Base-by-base conservation (phyloP, 345 rosid species). In the Populus euphratica region DNA sequence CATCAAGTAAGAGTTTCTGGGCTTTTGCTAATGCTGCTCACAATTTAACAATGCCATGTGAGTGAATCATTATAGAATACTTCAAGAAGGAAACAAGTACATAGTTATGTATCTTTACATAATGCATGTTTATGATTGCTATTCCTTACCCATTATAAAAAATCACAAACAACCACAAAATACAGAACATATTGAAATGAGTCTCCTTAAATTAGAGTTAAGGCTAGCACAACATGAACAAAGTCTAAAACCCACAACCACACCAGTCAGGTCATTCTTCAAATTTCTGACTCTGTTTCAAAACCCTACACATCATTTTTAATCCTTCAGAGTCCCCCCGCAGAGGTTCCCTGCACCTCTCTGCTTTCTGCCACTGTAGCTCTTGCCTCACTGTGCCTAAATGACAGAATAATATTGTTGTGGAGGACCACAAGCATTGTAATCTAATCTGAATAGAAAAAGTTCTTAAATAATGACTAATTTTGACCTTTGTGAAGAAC, bases 1-100 rank as follows among this genome's bases (percentile, higher is more conserved):
- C 84, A 78, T 93, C 88, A 52, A 90, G 91, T 77, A 93, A 78
- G 59, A 93, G 89, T 50, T 92, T 94, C 62, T 96, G 99, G 49
- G 99, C 98, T 83, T 96, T 93, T 61, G 98, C 98, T 83, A 96
- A 85, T 31, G 96, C 99, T 96, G 88, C 83, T 78, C 79, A 83
- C 18, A 84, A 78, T 79, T 80, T 39, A 84, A 83, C 62, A 74
- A 74, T 41, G 50, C 20, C 76, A 73, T 41, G 74, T 63, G 36
- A 18, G 68, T 77, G 73, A 74, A 68, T 77, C 73, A 70, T 56
- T 71, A 69, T 54, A 72, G 73, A 17, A 72, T 35, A 70, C 35
- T 33, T 41, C 35, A 2, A 8, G 39, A 56, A 52, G 21, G 16
- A 47, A 63, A 38, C 41, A 16, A 76, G n/a, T 20, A 3, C 27